Conservation (phyloP, 2,329 filamentous ascomycete species). For the Xylariaceae sp. region DNA sequence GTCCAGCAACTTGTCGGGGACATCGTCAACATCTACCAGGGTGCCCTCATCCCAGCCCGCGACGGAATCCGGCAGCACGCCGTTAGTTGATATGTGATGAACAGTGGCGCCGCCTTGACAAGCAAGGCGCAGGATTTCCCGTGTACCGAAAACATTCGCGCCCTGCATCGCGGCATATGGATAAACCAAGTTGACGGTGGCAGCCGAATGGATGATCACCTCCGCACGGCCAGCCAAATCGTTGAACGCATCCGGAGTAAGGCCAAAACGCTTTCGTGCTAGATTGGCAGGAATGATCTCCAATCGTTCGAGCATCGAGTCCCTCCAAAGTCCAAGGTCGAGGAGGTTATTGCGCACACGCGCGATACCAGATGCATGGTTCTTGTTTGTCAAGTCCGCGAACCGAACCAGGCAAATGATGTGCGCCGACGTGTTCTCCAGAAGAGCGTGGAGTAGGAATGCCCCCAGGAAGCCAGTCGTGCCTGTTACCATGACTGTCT, state of each 20-base stretch:
- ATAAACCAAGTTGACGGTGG: conserved; percentile 77
- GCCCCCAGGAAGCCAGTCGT: conserved; percentile 73
- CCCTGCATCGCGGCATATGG: conserved; percentile 72
- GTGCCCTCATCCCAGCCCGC: conserved; percentile 68
- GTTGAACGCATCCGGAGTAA: conserved; percentile 61
- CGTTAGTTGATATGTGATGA: conserved; percentile 77
- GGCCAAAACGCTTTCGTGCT: conserved; percentile 62
- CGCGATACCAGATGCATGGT: conserved; percentile 61
- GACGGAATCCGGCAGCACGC: conserved; percentile 67
- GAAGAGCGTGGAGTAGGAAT: conserved; percentile 65
- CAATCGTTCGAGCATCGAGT: conserved; percentile 72
- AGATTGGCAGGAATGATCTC: conserved; percentile 73
- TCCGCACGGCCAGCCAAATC: conserved; percentile 61
- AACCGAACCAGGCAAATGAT: conserved; percentile 73
- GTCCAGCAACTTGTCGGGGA: conserved; percentile 64
- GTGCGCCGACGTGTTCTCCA: conserved; percentile 64
- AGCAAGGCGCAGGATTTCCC: conserved; percentile 69
- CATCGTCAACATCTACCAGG: conserved; percentile 62
- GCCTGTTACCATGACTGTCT: conserved; percentile 69
- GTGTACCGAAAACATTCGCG: conserved; percentile 75
- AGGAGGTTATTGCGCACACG: conserved; percentile 71
- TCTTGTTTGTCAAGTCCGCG: conserved; percentile 60
- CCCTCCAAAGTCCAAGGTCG: conserved; percentile 74
- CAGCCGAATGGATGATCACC: conserved; percentile 73
- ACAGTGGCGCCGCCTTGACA: conserved; percentile 64